A percentile compares a stretch with the other conserved stretches of the same genome.
Conservation (phyloP, 1,139 yeast species). For the Lodderomyces orthopsilosis region DNA sequence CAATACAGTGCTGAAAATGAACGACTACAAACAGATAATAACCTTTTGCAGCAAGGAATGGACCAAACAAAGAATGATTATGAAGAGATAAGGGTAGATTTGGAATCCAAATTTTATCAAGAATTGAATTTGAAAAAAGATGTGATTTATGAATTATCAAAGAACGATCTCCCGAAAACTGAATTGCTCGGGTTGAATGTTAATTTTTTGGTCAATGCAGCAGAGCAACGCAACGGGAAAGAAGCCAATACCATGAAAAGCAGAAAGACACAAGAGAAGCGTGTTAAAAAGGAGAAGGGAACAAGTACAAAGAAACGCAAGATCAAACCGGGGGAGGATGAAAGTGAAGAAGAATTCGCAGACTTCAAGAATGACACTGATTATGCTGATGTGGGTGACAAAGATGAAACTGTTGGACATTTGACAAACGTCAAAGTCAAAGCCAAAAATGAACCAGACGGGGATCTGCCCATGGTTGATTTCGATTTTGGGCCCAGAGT, state of each 20-base stretch:
- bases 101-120: slow-evolving; percentile 36
- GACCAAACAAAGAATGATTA: slow-evolving; percentile 23
- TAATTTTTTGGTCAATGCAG: slow-evolving; percentile 3
- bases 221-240: background rate
- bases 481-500: background rate
- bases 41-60: slow-evolving; percentile 16
- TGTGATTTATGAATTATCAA: slow-evolving; percentile 30
- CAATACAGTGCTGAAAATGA: slow-evolving; percentile 9
- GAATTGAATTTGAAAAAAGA: slow-evolving; percentile 37
- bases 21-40: slow-evolving; percentile 14
- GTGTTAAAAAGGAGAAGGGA: slow-evolving; percentile 6
- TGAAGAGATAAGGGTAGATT: slow-evolving; percentile 27
- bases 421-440: slow-evolving; percentile 1
- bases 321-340: background rate
- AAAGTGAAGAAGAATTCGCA: background rate
- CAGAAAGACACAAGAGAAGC: background rate
- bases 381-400: slow-evolving; percentile 3
- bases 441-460: slow-evolving; percentile 3
- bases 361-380: slow-evolving; percentile 1
- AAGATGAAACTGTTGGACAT: slow-evolving; percentile 5
- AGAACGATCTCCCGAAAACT: slow-evolving; percentile 3
- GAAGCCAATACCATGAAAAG: background rate
- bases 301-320: background rate
- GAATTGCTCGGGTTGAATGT: slow-evolving; percentile 12
- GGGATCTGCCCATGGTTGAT: background rate